Evolutionary conservation across 73 alveolate species (phyloP).

Genomic region (Paramecium biaurelia): DNA sequence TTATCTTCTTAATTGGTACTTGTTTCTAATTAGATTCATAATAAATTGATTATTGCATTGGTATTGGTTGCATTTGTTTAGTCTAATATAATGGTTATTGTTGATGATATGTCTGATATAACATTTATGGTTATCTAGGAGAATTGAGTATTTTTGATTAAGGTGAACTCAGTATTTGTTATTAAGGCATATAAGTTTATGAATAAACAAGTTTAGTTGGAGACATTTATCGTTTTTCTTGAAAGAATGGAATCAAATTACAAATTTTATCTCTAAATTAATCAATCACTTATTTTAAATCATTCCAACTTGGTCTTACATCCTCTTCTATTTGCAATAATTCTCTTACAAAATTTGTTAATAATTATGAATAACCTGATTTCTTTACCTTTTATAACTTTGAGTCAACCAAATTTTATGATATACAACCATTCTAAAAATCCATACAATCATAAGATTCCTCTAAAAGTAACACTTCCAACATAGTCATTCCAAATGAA

Average conservation of each 20-base stretch:
- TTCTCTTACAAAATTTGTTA: slow-evolving; percentile 33
- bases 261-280: slow-evolving; percentile 17
- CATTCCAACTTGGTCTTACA: slow-evolving; percentile 9
- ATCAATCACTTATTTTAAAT: slow-evolving; percentile 2
- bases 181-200: neutral
- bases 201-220: neutral
- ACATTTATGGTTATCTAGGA: neutral
- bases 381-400: neutral
- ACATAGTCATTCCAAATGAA: neutral
- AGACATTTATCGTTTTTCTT: neutral
- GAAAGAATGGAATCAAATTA: neutral
- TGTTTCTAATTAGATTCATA: neutral
- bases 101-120: neutral
- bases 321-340: neutral
- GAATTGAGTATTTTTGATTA: neutral
- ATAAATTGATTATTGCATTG: neutral
- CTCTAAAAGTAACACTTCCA: neutral
- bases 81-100: neutral
- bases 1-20: neutral
- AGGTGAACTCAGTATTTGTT: neutral
- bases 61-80: neutral
- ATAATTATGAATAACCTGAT: slow-evolving; percentile 8
- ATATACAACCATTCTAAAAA: neutral
- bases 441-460: slow-evolving; percentile 48
- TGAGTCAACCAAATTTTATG: neutral